Evolutionary conservation across 202 grass and related monocot genomes (phyloP).

Genomic region (Setaria viridis): DNA sequence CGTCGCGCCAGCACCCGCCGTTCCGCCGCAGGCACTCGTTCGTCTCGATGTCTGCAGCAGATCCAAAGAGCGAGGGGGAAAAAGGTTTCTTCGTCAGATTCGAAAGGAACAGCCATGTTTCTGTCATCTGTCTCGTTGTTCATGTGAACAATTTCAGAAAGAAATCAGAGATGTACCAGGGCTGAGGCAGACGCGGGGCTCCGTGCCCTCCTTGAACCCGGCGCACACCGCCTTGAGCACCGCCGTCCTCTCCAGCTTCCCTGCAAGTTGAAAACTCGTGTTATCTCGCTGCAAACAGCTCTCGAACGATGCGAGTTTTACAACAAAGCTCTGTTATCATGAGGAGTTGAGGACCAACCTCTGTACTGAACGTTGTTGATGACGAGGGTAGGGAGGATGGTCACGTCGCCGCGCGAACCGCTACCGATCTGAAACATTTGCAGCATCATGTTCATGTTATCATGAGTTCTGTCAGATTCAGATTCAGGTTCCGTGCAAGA

Average conservation of each 20-base stretch:
- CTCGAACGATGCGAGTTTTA: no score
- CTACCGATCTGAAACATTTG: slow-evolving; percentile 59
- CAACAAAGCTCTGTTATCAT: no score
- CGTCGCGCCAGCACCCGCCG: slow-evolving; percentile 86
- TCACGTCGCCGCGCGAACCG: slow-evolving; percentile 75
- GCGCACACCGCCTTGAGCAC: slow-evolving; percentile 90
- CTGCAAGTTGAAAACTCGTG: slow-evolving; percentile 1
- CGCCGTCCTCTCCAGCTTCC: slow-evolving; percentile 77
- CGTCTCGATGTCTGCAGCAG: slow-evolving; percentile 74
- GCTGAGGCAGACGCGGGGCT: slow-evolving; percentile 83
- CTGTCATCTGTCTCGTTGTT: no score
- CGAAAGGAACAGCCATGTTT: background rate
- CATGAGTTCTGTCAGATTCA: background rate
- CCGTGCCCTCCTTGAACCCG: slow-evolving; percentile 82
- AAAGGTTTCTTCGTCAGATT: background rate
- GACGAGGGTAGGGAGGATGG: slow-evolving; percentile 84
- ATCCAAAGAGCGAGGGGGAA: no score
- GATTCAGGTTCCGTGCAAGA: background rate
- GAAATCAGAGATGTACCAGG: slow-evolving; percentile 35
- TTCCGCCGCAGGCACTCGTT: slow-evolving; percentile 81
- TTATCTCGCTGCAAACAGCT: background rate
- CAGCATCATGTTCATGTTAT: background rate
- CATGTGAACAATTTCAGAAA: background rate
- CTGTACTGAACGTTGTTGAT: slow-evolving; percentile 96
- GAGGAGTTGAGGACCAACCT: slow-evolving; percentile 45